A percentile compares a stretch with the other conserved stretches of the same genome.
Evolutionary conservation across 441 rosid species (phyloP).

Genomic region (Jatropha podagrica): DNA sequence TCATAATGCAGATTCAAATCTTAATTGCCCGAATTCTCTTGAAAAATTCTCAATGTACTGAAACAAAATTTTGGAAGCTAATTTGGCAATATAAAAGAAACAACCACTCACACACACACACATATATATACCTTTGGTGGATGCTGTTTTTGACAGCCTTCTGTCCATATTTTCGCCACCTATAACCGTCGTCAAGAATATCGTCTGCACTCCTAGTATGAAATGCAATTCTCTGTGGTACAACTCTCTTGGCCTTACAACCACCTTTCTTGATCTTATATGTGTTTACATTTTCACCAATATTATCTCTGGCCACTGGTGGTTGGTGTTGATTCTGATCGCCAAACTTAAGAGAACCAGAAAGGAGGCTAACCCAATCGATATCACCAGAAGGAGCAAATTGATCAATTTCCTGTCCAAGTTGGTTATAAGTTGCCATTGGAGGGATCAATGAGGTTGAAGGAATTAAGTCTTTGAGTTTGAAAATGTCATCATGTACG

Average conservation of each 20-base stretch:
- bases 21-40: too few species aligned
- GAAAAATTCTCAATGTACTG: too few species aligned
- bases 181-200: slow-evolving; percentile 22
- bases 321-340: background rate
- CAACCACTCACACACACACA: background rate
- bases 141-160: slow-evolving; percentile 16
- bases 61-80: too few species aligned
- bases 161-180: slow-evolving; percentile 25
- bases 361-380: slow-evolving; percentile 22
- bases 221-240: slow-evolving; percentile 17
- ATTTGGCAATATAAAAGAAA: background rate
- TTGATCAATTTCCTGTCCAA: slow-evolving; percentile 2
- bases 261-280: slow-evolving; percentile 14
- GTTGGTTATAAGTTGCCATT: background rate
- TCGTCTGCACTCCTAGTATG: slow-evolving; percentile 19
- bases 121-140: slow-evolving; percentile 12
- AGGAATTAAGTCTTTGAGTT: background rate
- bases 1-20: too few species aligned
- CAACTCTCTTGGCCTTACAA: slow-evolving; percentile 2
- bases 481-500: background rate
- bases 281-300: background rate
- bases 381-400: slow-evolving; percentile 4
- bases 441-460: slow-evolving; percentile 2
- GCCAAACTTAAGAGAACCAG: background rate
- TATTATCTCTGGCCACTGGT: background rate